Percentiles rank a stretch among this genome's conserved stretches.
phyloP scores from a whole-genome alignment of 1,284 basidiomycete genomes.

The Apiotrichum sp. region DNA sequence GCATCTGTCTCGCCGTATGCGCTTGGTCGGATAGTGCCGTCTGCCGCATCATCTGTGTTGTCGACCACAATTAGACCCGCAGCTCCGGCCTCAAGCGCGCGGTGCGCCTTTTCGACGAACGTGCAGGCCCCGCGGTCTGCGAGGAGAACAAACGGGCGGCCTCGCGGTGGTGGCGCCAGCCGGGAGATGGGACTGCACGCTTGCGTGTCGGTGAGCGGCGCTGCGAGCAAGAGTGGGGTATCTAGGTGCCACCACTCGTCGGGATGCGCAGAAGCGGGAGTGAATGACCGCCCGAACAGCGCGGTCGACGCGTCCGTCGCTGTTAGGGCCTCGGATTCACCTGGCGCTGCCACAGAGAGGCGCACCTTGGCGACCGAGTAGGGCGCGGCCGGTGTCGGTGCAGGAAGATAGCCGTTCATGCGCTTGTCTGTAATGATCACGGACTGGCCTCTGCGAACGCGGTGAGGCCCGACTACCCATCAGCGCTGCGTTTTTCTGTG shows the following conservation, averaged over 20 bases:
- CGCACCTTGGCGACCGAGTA: constrained; percentile 22
- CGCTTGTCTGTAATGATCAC: constrained; percentile 68
- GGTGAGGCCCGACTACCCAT: constrained; percentile 67
- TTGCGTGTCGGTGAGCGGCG: not conserved
- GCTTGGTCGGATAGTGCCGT: constrained; percentile 30
- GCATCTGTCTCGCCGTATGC: constrained; percentile 20
- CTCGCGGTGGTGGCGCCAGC: not conserved
- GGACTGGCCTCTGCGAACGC: constrained; percentile 67
- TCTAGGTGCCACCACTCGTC: constrained; percentile 1
- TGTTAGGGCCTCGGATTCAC: constrained; percentile 25
- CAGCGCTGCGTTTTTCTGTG: no score
- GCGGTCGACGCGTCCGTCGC: constrained; percentile 42
- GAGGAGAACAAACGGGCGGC: constrained; percentile 22
- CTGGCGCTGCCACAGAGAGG: not conserved
- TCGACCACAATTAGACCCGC: constrained; percentile 66
- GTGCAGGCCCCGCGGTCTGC: constrained; percentile 63
- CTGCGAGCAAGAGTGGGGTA: constrained; percentile 4
- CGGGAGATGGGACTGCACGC: not conserved
- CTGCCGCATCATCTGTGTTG: not conserved
- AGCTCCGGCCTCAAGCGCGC: constrained; percentile 61
- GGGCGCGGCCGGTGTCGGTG: constrained; percentile 23
- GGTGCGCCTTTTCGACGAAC: constrained; percentile 68
- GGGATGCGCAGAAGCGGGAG: not conserved
- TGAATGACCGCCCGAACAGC: constrained; percentile 8
- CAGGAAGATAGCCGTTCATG: constrained; percentile 51